Base-by-base conservation (phyloP, 2,329 filamentous ascomycete genomes). In the Xylaria sp. region DNA sequence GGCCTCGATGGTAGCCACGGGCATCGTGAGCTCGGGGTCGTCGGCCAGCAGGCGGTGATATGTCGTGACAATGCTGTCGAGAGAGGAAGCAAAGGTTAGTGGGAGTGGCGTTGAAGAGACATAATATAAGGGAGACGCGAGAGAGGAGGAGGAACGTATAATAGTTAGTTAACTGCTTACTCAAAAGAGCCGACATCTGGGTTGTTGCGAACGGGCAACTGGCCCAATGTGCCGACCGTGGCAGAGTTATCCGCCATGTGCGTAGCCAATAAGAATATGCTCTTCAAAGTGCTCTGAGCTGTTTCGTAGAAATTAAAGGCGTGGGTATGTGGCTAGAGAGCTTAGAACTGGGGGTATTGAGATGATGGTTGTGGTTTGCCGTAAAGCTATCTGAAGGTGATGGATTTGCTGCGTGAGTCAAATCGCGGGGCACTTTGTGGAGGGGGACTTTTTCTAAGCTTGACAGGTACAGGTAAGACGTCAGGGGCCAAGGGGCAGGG, bases 1-100 rank as follows among this genome's bases (percentile, higher is more conserved):
- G 31, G 94, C 90, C 81, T 97, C 93, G 77, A 97, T 97, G 66
- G 94, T 94, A 22, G 96, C 96, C 62, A 99, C 92, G 69, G 96
- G 94, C 88, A 97, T 97, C 39, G 95, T 97, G 60, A 98, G 86
- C 69, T 97, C 92, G 11, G 91, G 86, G 78, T 98, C 94, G 58
- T 85, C 82, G 67, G 81, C 78, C 56, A 89, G 84, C 66, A 88
- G 83, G 66, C 80, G 79, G 71, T 83, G 79, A 76, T 89, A 89
- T 25, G 84, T 83, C 29, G 80, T 78, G 66, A 89, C 86, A 72
- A 89, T 87, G 76, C 85, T 87, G 68, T 53, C 13, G 29, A 3
- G 5, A 44, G 49, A 31, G 27, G 51, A 39, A 33, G 39, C 10
- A 17, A n/a, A 22, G 15, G 47, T 49, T 17, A 31, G 20, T 33